A percentile compares a stretch with the other conserved stretches of the same genome.
Evolutionary conservation across 306 rosid genomes (phyloP).

Genomic region (Senna siamea): DNA sequence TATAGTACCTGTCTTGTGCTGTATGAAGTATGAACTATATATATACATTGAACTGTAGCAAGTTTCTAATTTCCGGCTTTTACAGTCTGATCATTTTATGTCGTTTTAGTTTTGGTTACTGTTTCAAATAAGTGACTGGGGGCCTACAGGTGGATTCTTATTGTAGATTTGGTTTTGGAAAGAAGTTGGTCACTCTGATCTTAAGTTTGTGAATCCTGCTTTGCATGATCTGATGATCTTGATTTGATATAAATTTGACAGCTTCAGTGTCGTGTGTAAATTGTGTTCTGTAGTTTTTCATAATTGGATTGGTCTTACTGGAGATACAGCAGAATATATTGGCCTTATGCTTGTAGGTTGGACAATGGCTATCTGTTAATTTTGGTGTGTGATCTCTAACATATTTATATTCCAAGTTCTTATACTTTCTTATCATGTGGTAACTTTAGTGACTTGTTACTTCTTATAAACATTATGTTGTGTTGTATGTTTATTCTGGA

Average conservation of each 20-base stretch:
- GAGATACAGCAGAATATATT: too few species aligned
- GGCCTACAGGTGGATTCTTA: conserved; percentile 21
- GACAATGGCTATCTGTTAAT: conserved; percentile 3
- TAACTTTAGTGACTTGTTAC: conserved; percentile 25
- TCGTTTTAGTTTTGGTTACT: conserved; percentile 28
- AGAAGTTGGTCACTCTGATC: conserved; percentile 8
- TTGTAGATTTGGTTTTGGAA: conserved; percentile 12
- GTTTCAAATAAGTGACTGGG: conserved; percentile 12
- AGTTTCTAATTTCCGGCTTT: conserved; percentile 28
- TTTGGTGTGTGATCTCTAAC: not conserved
- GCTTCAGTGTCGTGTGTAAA: conserved; percentile 6
- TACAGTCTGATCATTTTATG: conserved; percentile 8
- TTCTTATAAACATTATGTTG: conserved; percentile 23
- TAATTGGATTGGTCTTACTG: conserved; percentile 12
- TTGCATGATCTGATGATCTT: conserved; percentile 28
- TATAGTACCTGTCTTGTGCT: not conserved
- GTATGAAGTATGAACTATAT: conserved; percentile 21
- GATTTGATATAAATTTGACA: conserved; percentile 15
- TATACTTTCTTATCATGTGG: not conserved
- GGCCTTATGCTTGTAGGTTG: not conserved
- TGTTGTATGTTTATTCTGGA: not conserved
- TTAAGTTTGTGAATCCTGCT: conserved; percentile 18
- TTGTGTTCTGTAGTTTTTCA: conserved; percentile 29
- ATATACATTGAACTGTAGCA: not conserved
- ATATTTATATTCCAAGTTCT: not conserved